phyloP scores from a whole-genome alignment of 2,329 filamentous ascomycete genomes.

The Colletotrichum horii region DNA sequence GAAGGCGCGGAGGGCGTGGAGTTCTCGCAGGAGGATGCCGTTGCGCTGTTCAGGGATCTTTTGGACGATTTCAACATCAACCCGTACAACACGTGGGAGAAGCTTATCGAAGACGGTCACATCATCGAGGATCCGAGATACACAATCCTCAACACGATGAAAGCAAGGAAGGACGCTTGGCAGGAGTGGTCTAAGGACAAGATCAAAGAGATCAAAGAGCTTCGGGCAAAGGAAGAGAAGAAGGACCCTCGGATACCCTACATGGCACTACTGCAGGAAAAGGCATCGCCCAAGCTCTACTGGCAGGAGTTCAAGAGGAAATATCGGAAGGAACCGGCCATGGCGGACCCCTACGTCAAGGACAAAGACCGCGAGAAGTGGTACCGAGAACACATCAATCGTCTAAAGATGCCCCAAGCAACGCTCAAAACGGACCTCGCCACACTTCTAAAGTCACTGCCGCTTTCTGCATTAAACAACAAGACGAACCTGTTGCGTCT shows the following conservation, averaged over 20 bases:
- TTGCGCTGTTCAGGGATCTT: constrained; percentile 81
- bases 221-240: constrained; percentile 77
- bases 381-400: constrained; percentile 76
- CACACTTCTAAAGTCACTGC: constrained; percentile 66
- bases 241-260: constrained; percentile 85
- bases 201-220: constrained; percentile 74
- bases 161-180: constrained; percentile 80
- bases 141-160: constrained; percentile 81
- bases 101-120: constrained; percentile 79
- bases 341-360: constrained; percentile 74
- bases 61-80: constrained; percentile 83
- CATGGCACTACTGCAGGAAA: constrained; percentile 77
- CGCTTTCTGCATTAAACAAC: constrained; percentile 64
- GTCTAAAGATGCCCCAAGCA: constrained; percentile 69
- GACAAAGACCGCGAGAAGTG: constrained; percentile 83
- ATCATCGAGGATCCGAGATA: constrained; percentile 89
- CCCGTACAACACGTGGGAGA: constrained; percentile 92
- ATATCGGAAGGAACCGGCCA: constrained; percentile 78
- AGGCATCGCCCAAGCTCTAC: constrained; percentile 90
- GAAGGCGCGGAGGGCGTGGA: constrained; percentile 74
- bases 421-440: constrained; percentile 74
- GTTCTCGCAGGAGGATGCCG: constrained; percentile 77
- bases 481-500: constrained; percentile 61
- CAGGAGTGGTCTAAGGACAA: constrained; percentile 82
- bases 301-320: constrained; percentile 98